phyloP scores from a whole-genome alignment of 2,329 filamentous ascomycete genomes.

The Xylaria arbuscula region DNA sequence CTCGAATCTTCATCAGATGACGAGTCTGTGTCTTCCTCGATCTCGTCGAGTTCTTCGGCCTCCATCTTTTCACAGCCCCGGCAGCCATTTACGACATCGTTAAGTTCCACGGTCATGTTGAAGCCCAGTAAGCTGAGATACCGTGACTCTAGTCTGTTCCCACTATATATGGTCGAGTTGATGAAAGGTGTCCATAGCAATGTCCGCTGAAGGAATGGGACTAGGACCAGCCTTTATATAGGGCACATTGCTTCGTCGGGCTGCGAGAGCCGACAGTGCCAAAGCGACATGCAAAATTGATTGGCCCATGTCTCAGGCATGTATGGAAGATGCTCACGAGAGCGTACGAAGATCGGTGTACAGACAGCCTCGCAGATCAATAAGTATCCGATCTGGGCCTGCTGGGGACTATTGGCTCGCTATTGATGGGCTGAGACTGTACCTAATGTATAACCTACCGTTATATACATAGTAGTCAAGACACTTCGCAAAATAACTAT shows the following conservation, averaged over 20 bases:
- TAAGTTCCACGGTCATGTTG: slow-evolving; percentile 41
- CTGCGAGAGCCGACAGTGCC: slow-evolving; percentile 25
- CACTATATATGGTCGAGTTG: neutral
- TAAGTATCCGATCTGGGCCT: slow-evolving; percentile 11
- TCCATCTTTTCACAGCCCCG: slow-evolving; percentile 45
- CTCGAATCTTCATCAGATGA: slow-evolving; percentile 4
- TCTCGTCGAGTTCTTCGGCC: slow-evolving; percentile 36
- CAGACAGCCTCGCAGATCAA: slow-evolving; percentile 16
- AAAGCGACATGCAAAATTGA: slow-evolving; percentile 30
- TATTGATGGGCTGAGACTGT: slow-evolving; percentile 21
- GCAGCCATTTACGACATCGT: slow-evolving; percentile 36
- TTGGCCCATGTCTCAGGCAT: slow-evolving; percentile 35
- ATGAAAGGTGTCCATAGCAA: slow-evolving; percentile 9
- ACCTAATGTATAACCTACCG: neutral
- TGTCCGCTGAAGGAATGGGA: neutral
- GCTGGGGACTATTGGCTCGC: slow-evolving; percentile 5
- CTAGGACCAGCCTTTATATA: slow-evolving; percentile 29
- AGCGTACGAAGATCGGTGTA: slow-evolving; percentile 27
- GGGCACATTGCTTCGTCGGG: slow-evolving; percentile 17
- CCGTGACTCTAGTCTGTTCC: neutral
- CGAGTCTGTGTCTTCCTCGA: slow-evolving; percentile 1
- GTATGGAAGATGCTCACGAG: slow-evolving; percentile 28
- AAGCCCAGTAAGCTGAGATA: neutral
- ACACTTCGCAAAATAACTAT: neutral
- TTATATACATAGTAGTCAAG: neutral